These are phyloP conservation scores for Wickerhamomyces canadensis DNA, from an alignment of 805 yeast species.

Conservation along the genomic window DNA sequence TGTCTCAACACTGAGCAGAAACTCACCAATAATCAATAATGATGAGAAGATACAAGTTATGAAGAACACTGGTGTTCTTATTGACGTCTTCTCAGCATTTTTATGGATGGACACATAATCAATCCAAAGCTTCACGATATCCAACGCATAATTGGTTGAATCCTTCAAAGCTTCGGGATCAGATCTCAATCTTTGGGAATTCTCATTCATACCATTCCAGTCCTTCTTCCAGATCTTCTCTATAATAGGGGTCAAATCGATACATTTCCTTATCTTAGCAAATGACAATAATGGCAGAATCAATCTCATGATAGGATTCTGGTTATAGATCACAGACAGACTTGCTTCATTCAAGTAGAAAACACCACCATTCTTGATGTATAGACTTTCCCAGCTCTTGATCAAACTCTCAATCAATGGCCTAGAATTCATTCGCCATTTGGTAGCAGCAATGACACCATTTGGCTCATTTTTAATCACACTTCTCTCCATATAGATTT, in stretches of 20 bases:
- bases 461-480: conserved; percentile 30
- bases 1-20: conserved; percentile 49
- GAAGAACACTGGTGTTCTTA: conserved; percentile 72
- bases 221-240: conserved; percentile 57
- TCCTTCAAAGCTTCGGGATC: conserved; percentile 65
- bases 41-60: conserved; percentile 66
- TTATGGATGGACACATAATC: conserved; percentile 60
- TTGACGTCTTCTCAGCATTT: conserved; percentile 61
- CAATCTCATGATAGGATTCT: conserved; percentile 53
- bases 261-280: conserved; percentile 61
- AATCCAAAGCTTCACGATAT: conserved; percentile 64
- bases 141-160: conserved; percentile 51
- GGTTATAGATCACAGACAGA: conserved; percentile 36
- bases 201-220: conserved; percentile 60
- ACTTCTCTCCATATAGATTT: conserved; percentile 47
- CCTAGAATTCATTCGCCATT: conserved; percentile 61
- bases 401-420: conserved; percentile 54
- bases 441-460: conserved; percentile 43
- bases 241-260: conserved; percentile 57
- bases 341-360: conserved; percentile 46
- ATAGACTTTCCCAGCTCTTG: conserved; percentile 64
- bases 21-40: conserved; percentile 57
- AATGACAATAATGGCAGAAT: conserved; percentile 61
- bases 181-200: conserved; percentile 38
- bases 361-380: conserved; percentile 57